These are phyloP conservation scores for Scolecobasidium constrictum DNA, from an alignment of 2,329 filamentous ascomycete genomes.

Conservation along the genomic window DNA sequence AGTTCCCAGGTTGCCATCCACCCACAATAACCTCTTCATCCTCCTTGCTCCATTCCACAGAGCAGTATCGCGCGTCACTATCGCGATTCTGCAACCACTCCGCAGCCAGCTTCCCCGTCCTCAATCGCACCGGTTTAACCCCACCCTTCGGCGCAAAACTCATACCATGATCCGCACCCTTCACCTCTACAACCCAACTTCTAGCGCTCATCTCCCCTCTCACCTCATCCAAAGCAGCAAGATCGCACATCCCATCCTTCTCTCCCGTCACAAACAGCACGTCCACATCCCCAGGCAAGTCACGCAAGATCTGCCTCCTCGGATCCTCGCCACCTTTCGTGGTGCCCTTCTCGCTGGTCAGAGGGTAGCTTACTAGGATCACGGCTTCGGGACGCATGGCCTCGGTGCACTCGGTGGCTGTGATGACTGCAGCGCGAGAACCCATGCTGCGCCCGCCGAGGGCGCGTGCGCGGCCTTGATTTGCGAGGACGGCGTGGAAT, in stretches of 20 bases:
- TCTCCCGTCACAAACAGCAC: constrained; percentile 31
- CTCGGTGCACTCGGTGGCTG: constrained; percentile 18
- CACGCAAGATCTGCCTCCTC: constrained; percentile 27
- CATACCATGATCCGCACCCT: constrained; percentile 31
- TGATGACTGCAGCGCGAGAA: constrained; percentile 29
- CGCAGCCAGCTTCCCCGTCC: constrained; percentile 23
- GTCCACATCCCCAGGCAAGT: constrained; percentile 18
- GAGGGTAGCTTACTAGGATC: constrained; percentile 30
- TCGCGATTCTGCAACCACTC: constrained; percentile 18
- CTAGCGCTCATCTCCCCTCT: constrained; percentile 26
- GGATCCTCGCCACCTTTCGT: constrained; percentile 14
- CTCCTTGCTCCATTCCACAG: neutral
- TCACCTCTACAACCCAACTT: constrained; percentile 25
- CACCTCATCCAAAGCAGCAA: constrained; percentile 19
- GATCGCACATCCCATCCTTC: constrained; percentile 24
- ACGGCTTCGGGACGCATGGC: constrained; percentile 14
- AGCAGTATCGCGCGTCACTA: neutral
- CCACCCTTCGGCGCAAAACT: constrained; percentile 18
- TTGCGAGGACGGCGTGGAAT: constrained; percentile 25
- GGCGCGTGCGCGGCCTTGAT: constrained; percentile 14
- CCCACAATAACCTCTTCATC: neutral
- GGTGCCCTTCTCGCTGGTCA: constrained; percentile 22
- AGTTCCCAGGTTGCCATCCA: too few species aligned
- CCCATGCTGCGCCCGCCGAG: constrained; percentile 35
- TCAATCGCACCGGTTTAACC: constrained; percentile 19